Evolutionary conservation across 208 protist species (phyloP).

Genomic region (Trypanosoma boissoni): DNA sequence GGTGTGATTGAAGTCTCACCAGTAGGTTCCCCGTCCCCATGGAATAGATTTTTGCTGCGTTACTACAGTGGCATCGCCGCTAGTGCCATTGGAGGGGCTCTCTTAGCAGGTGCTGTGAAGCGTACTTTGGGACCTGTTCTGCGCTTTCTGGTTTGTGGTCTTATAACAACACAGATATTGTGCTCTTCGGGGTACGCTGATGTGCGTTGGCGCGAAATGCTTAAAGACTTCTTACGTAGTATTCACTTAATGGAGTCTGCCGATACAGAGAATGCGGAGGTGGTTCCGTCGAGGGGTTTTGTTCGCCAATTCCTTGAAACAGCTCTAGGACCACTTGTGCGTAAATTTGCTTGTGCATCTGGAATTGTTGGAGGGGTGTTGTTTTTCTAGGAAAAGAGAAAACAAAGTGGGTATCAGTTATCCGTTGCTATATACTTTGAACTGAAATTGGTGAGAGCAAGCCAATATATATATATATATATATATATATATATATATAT

Average conservation of each 20-base stretch:
- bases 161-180: conserved; percentile 42
- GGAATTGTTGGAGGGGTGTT: conserved; percentile 12
- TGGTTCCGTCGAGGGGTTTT: not conserved
- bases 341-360: conserved; percentile 13
- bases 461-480: too few relatives aligned
- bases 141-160: conserved; percentile 17
- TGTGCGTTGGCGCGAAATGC: conserved; percentile 45
- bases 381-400: conserved; percentile 15
- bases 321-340: not conserved
- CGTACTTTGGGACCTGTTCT: conserved; percentile 3
- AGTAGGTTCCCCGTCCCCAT: too few relatives aligned
- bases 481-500: too few relatives aligned
- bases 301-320: not conserved
- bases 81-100: conserved; percentile 6
- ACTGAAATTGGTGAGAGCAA: too few relatives aligned
- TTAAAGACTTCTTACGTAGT: conserved; percentile 29
- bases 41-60: not conserved
- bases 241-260: conserved; percentile 6
- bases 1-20: too few relatives aligned
- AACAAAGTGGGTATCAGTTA: too few relatives aligned
- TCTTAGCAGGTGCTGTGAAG: conserved; percentile 2
- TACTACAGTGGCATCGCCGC: conserved; percentile 6
- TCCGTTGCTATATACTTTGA: too few relatives aligned
- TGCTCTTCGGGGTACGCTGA: conserved; percentile 55
- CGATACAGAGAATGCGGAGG: too few relatives aligned